Evolutionary conservation across 768 basidiomycete genomes (phyloP), one percentile per base, ranked within the genome.

Genomic region (Tricholoma furcatifolium): DNA sequence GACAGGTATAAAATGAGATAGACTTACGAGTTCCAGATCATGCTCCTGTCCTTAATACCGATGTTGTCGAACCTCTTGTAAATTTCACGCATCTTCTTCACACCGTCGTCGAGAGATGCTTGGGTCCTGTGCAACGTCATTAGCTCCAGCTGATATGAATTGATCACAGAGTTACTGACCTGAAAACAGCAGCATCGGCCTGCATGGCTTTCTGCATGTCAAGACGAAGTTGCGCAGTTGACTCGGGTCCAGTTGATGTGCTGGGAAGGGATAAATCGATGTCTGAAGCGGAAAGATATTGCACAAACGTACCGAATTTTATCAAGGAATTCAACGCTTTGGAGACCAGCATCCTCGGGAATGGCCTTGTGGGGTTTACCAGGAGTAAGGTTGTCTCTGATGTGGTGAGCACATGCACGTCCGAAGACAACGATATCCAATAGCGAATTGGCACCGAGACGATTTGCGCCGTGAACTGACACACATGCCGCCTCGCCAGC

Each of bases 171-270:
- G 7, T 4, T 30, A 46, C 43, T 27, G 44, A 86, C 85, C 93
- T 81, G 84, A 99, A 99, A 57, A 99, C 96, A 60, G 96, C 96
- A 39, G 96, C 96, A 70, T 99, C 96, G 45, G 87, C 71, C 71
- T 98, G 94, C 95, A 98, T 98, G 35, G 93, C 92, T 79, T 98
- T 98, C 72, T 99, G 97, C 93, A 99, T 93, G 66, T 92, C 87
- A 45, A 97, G 70, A 58, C 97, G 83, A 66, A 98, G 88, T 65
- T 94, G 83, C 12, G 93, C 87, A 32, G 97, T 99, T 30, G 91
- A 78, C 63, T 89, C 81, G 21, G 88, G 78, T 23, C 97, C 97
- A 59, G 84, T 77, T 8, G 93, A 74, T 46, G 81, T 91, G 62
- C 93, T 84, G 62, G n/a, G n/a, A 38, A 24, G 18, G 14, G 7